These are phyloP conservation scores for Penstemon barbatus DNA, from an alignment of 257 asterid genomes.

Conservation along the genomic window DNA sequence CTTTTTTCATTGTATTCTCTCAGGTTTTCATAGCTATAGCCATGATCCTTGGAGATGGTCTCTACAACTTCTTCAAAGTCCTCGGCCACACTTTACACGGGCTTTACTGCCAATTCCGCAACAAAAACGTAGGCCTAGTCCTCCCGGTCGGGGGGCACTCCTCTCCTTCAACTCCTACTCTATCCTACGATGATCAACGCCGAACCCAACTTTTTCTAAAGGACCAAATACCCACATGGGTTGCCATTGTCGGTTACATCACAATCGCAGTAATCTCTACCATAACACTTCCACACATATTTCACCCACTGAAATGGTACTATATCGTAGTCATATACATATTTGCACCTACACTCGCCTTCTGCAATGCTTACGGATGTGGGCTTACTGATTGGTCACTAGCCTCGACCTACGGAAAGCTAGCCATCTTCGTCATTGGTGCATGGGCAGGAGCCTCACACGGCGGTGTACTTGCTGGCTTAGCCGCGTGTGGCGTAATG, in stretches of 20 bases:
- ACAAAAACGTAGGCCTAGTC: conserved; percentile 39
- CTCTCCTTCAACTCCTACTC: conserved; percentile 34
- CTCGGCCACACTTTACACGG: conserved; percentile 67
- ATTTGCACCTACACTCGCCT: conserved; percentile 80
- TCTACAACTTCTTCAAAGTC: conserved; percentile 77
- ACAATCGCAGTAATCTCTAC: conserved; percentile 61
- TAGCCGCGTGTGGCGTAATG: conserved; percentile 95
- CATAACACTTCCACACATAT: conserved; percentile 64
- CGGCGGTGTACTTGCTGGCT: conserved; percentile 91
- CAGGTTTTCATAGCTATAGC: conserved; percentile 89
- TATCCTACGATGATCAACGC: conserved; percentile 68
- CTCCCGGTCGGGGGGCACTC: conserved; percentile 49
- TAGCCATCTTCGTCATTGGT: conserved; percentile 81
- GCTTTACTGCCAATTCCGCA: conserved; percentile 53
- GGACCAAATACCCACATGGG: conserved; percentile 83
- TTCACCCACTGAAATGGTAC: conserved; percentile 80
- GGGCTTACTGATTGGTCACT: conserved; percentile 94
- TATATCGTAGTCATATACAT: conserved; percentile 62
- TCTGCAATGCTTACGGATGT: conserved; percentile 89
- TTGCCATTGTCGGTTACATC: conserved; percentile 63
- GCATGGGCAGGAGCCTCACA: conserved; percentile 86
- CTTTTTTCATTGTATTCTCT: not conserved
- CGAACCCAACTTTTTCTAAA: conserved; percentile 70
- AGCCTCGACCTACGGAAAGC: conserved; percentile 85
- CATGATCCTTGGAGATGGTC: conserved; percentile 96